phyloP scores from a whole-genome alignment of 805 yeast genomes.

The Teunomyces aglyptinius region DNA sequence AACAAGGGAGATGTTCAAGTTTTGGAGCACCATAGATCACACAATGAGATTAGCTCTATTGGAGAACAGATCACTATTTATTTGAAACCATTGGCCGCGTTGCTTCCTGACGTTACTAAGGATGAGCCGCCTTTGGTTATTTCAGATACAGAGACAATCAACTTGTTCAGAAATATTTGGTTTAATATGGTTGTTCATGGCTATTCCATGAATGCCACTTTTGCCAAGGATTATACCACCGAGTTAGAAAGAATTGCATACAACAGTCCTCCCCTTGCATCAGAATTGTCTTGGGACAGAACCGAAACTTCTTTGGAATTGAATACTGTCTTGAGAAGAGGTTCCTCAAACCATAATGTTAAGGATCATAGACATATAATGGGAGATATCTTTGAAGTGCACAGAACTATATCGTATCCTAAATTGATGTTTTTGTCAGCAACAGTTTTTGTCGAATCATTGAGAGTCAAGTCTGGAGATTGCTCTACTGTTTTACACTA shows the following conservation, averaged over 20 bases:
- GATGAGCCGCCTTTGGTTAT: constrained; percentile 43
- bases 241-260: constrained; percentile 73
- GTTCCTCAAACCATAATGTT: constrained; percentile 78
- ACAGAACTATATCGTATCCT: constrained; percentile 60
- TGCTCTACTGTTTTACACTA: constrained; percentile 76
- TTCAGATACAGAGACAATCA: constrained; percentile 48
- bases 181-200: constrained; percentile 93
- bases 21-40: constrained; percentile 77
- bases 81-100: constrained; percentile 70
- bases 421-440: constrained; percentile 88
- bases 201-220: constrained; percentile 57
- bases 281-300: constrained; percentile 47
- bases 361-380: constrained; percentile 69
- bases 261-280: constrained; percentile 48
- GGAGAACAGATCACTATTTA: constrained; percentile 66
- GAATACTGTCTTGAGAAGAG: constrained; percentile 86
- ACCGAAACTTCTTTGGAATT: constrained; percentile 90
- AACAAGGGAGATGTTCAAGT: constrained; percentile 76
- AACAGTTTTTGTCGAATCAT: constrained; percentile 69
- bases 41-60: constrained; percentile 63
- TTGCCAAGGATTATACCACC: constrained; percentile 44
- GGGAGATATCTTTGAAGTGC: constrained; percentile 49
- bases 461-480: constrained; percentile 77
- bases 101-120: constrained; percentile 57
- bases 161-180: constrained; percentile 86